A percentile compares a stretch with the other conserved stretches of the same genome.
These are phyloP conservation scores for Boletus rufocinnamomeus DNA, from an alignment of 768 basidiomycete genomes.

Conservation along the genomic window DNA sequence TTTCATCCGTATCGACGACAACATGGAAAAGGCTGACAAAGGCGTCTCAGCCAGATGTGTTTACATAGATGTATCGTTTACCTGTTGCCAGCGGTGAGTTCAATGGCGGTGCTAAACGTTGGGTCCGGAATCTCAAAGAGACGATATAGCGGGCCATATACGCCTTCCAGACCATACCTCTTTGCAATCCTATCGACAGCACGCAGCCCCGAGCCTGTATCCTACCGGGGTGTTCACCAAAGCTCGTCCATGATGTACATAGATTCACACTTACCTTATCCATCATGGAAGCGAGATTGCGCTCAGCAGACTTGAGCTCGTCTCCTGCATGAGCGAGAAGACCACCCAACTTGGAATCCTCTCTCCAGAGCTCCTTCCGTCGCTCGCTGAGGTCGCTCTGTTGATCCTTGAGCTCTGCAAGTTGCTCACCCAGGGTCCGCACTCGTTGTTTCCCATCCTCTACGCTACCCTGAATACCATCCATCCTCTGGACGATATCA, in stretches of 20 bases:
- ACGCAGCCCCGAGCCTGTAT: constrained; percentile 85
- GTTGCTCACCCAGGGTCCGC: constrained; percentile 61
- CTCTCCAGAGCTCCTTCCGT: constrained; percentile 92
- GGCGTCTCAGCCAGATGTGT: constrained; percentile 6
- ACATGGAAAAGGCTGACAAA: constrained; percentile 80
- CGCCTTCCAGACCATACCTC: constrained; percentile 72
- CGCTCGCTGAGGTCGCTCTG: constrained; percentile 71
- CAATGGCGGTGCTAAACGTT: constrained; percentile 90
- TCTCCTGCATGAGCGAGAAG: constrained; percentile 74
- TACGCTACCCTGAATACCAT: constrained; percentile 55
- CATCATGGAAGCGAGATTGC: constrained; percentile 86
- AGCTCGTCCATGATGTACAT: neutral
- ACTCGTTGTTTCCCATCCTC: constrained; percentile 64
- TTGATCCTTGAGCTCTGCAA: constrained; percentile 62
- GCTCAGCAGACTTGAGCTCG: constrained; percentile 79
- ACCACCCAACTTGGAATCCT: constrained; percentile 86
- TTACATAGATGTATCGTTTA: constrained; percentile 30
- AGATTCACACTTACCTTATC: constrained; percentile 66
- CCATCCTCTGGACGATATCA: constrained; percentile 61
- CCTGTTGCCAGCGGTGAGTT: constrained; percentile 96
- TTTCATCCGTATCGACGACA: constrained; percentile 95
- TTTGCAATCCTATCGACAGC: constrained; percentile 86
- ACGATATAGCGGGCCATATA: constrained; percentile 92
- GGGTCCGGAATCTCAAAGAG: constrained; percentile 88
- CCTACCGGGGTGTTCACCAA: constrained; percentile 47